These are phyloP conservation scores for Scedosporium aurantiacum DNA, from an alignment of 2,329 filamentous ascomycete species.

Conservation along the genomic window DNA sequence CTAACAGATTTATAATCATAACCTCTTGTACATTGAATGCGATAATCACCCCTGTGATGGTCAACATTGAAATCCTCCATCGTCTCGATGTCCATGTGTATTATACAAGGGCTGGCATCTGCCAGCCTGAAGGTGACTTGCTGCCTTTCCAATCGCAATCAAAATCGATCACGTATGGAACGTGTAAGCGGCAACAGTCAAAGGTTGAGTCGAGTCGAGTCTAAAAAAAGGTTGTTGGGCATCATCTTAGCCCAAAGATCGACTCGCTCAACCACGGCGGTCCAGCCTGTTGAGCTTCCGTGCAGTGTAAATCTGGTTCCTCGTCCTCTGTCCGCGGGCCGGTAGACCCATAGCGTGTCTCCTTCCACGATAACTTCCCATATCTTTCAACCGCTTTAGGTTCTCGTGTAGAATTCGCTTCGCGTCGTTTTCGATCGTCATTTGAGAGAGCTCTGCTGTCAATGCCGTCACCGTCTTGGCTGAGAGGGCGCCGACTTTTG, in stretches of 20 bases:
- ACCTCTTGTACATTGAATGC: slow-evolving; percentile 19
- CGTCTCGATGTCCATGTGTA: neutral
- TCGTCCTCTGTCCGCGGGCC: slow-evolving; percentile 80
- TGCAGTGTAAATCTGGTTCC: slow-evolving; percentile 55
- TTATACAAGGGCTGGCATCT: neutral
- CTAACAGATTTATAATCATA: slow-evolving; percentile 2
- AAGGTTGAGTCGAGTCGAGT: neutral
- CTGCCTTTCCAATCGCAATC: neutral
- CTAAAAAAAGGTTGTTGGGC: neutral
- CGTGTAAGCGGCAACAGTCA: neutral
- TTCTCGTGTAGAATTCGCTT: slow-evolving; percentile 70
- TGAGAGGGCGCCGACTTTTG: slow-evolving; percentile 63
- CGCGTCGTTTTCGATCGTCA: slow-evolving; percentile 91
- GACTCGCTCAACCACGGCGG: slow-evolving; percentile 24
- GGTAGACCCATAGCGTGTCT: slow-evolving; percentile 89
- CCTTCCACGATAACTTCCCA: slow-evolving; percentile 79
- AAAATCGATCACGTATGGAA: neutral
- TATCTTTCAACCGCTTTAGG: slow-evolving; percentile 76
- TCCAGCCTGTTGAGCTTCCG: slow-evolving; percentile 52
- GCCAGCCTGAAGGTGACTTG: neutral
- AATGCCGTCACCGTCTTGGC: slow-evolving; percentile 70
- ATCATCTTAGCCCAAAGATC: neutral
- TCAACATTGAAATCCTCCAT: neutral
- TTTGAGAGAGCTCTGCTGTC: slow-evolving; percentile 72
- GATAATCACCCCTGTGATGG: neutral